Evolutionary conservation across 768 basidiomycete species (phyloP).

Genomic region (Dictyophora rubrovolvata): DNA sequence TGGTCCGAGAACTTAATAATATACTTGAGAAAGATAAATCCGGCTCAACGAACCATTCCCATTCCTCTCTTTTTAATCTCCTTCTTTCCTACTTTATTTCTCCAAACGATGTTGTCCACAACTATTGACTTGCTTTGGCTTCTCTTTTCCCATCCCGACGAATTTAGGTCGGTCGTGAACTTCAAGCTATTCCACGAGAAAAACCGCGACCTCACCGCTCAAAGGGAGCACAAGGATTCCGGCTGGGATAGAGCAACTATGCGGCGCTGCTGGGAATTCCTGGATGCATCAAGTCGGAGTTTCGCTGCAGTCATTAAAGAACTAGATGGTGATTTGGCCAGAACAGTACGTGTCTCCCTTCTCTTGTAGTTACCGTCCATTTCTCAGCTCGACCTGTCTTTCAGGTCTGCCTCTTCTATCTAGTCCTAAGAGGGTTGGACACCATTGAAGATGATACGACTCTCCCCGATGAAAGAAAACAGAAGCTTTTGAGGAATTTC

Average conservation of each 20-base stretch:
- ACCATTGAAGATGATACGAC: slow-evolving; percentile 99
- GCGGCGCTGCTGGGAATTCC: slow-evolving; percentile 81
- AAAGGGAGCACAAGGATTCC: slow-evolving; percentile 64
- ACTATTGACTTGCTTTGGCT: slow-evolving; percentile 52
- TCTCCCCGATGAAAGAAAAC: slow-evolving; percentile 75
- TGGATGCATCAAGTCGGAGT: slow-evolving; percentile 82
- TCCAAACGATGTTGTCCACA: slow-evolving; percentile 31
- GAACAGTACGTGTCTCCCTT: slow-evolving; percentile 49
- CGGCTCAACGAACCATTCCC: too few species aligned
- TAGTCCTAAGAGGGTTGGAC: slow-evolving; percentile 89
- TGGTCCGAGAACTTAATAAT: too few species aligned
- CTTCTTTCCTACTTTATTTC: background rate
- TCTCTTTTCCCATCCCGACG: slow-evolving; percentile 67
- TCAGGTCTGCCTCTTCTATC: slow-evolving; percentile 91
- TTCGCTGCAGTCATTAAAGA: slow-evolving; percentile 94
- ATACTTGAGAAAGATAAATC: too few species aligned
- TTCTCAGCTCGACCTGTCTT: background rate
- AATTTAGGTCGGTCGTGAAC: slow-evolving; percentile 75
- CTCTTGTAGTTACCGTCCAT: background rate
- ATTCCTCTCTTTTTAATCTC: too few species aligned
- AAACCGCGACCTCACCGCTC: slow-evolving; percentile 70
- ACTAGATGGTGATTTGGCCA: slow-evolving; percentile 86
- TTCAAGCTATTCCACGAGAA: slow-evolving; percentile 76
- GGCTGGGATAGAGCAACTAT: slow-evolving; percentile 83
- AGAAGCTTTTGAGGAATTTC: slow-evolving; percentile 74